These are phyloP conservation scores for Ustulina deusta DNA, from an alignment of 2,329 filamentous ascomycete species.

Conservation along the genomic window DNA sequence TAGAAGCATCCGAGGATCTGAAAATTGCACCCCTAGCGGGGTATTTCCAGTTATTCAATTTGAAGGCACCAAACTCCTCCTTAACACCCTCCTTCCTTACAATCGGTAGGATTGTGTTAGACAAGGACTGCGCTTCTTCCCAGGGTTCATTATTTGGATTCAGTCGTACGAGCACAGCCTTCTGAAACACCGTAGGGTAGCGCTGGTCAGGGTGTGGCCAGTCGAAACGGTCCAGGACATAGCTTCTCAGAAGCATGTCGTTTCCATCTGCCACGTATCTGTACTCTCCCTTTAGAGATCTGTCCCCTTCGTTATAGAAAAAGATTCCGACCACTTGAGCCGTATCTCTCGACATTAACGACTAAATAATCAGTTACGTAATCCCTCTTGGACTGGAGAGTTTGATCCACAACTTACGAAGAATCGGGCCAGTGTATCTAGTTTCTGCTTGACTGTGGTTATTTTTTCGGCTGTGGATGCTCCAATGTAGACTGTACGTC, in stretches of 20 bases:
- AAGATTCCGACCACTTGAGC: slow-evolving; percentile 33
- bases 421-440: slow-evolving; percentile 40
- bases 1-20: background rate
- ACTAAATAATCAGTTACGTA: slow-evolving; percentile 14
- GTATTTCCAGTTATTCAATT: slow-evolving; percentile 26
- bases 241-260: slow-evolving; percentile 31
- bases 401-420: slow-evolving; percentile 40
- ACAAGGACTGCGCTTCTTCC: slow-evolving; percentile 15
- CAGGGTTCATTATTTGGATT: slow-evolving; percentile 29
- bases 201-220: slow-evolving; percentile 9
- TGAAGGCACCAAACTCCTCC: slow-evolving; percentile 33
- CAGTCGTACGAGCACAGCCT: slow-evolving; percentile 31
- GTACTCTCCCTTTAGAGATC: slow-evolving; percentile 34
- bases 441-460: slow-evolving; percentile 38
- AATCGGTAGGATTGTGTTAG: slow-evolving; percentile 16
- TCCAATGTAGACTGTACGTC: slow-evolving; percentile 40
- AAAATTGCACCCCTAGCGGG: slow-evolving; percentile 3
- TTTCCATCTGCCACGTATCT: slow-evolving; percentile 38
- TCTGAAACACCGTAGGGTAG: slow-evolving; percentile 40
- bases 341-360: slow-evolving; percentile 1
- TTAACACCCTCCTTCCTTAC: background rate
- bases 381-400: background rate
- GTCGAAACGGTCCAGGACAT: slow-evolving; percentile 42
- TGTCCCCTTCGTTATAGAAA: slow-evolving; percentile 42
- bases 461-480: slow-evolving; percentile 32